Percentiles rank a stretch among this genome's conserved stretches.
These are phyloP conservation scores for Fusarium sp. DNA, from an alignment of 2,329 filamentous ascomycete species.

Conservation along the genomic window DNA sequence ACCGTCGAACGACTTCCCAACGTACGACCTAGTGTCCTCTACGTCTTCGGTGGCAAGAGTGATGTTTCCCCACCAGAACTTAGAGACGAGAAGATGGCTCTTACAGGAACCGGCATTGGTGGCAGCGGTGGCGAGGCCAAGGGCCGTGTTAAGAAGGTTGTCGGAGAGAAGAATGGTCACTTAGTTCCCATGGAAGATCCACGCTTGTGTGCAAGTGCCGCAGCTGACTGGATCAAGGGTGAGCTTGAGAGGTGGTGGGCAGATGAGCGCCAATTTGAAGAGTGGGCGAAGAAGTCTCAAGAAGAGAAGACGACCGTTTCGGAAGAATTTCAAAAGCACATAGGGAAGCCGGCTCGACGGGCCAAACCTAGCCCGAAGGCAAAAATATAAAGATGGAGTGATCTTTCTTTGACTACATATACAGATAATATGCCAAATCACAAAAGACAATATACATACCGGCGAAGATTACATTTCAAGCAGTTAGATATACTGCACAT, in stretches of 20 bases:
- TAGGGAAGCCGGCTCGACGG: slow-evolving; percentile 44
- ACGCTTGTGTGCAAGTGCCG: slow-evolving; percentile 68
- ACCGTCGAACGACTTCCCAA: slow-evolving; percentile 67
- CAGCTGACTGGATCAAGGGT: slow-evolving; percentile 64
- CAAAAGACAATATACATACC: background rate
- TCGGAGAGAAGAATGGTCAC: slow-evolving; percentile 75
- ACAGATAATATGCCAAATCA: background rate
- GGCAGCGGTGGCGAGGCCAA: slow-evolving; percentile 72
- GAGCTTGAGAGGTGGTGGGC: slow-evolving; percentile 66
- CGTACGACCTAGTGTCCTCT: slow-evolving; percentile 73
- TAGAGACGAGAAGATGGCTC: slow-evolving; percentile 66
- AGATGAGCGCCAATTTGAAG: slow-evolving; percentile 65
- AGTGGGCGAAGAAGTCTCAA: slow-evolving; percentile 61
- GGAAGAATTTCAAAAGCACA: slow-evolving; percentile 65
- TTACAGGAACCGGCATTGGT: slow-evolving; percentile 72
- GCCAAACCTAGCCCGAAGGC: slow-evolving; percentile 38
- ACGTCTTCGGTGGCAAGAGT: slow-evolving; percentile 72
- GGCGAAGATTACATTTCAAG: background rate
- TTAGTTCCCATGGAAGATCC: slow-evolving; percentile 86
- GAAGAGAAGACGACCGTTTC: slow-evolving; percentile 62
- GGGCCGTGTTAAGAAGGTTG: slow-evolving; percentile 73
- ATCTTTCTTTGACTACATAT: background rate
- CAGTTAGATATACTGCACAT: no score
- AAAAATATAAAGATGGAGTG: slow-evolving; percentile 41
- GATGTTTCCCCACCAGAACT: slow-evolving; percentile 61